These are phyloP conservation scores for Auxenochlorella pyrenoidosa DNA, from an alignment of 139 green algal genomes.

Conservation along the genomic window DNA sequence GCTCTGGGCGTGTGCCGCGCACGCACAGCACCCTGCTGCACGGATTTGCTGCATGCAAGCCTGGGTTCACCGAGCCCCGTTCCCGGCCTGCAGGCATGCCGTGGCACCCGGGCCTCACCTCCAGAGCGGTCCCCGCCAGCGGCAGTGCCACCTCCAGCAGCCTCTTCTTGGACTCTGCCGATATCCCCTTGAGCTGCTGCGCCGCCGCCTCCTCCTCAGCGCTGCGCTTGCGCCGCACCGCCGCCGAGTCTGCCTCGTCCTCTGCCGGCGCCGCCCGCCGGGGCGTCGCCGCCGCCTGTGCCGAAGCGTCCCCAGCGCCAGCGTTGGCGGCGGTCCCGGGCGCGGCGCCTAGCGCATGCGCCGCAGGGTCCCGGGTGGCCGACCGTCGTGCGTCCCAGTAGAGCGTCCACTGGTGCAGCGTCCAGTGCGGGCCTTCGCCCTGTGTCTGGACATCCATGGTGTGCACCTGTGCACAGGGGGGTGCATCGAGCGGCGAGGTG, in stretches of 20 bases:
- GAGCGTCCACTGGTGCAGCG: slow-evolving; percentile 45
- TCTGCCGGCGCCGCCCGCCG: background rate
- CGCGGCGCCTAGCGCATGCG: background rate
- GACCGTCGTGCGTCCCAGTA: slow-evolving; percentile 44
- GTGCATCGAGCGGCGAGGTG: too few relatives aligned
- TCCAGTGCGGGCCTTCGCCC: slow-evolving; percentile 45
- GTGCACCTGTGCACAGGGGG: slow-evolving; percentile 23
- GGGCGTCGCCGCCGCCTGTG: background rate
- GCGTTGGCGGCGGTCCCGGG: background rate
- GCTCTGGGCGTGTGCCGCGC: too few relatives aligned
- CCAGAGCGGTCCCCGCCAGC: slow-evolving; percentile 27
- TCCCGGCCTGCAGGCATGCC: too few relatives aligned
- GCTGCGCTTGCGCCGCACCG: slow-evolving; percentile 14
- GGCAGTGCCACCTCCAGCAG: slow-evolving; percentile 36
- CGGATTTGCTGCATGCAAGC: too few relatives aligned
- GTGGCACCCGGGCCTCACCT: too few relatives aligned
- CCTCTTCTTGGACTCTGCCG: slow-evolving; percentile 2
- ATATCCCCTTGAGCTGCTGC: slow-evolving; percentile 38
- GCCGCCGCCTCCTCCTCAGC: slow-evolving; percentile 17
- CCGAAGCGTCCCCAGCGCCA: background rate
- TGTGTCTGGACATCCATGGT: slow-evolving; percentile 42
- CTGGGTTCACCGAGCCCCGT: too few relatives aligned
- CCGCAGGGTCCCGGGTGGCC: background rate
- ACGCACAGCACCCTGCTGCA: too few relatives aligned
- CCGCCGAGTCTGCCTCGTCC: slow-evolving; percentile 38